Base-by-base conservation (phyloP, 352 stramenopile species). In the Thalassiosira ordinaria region DNA sequence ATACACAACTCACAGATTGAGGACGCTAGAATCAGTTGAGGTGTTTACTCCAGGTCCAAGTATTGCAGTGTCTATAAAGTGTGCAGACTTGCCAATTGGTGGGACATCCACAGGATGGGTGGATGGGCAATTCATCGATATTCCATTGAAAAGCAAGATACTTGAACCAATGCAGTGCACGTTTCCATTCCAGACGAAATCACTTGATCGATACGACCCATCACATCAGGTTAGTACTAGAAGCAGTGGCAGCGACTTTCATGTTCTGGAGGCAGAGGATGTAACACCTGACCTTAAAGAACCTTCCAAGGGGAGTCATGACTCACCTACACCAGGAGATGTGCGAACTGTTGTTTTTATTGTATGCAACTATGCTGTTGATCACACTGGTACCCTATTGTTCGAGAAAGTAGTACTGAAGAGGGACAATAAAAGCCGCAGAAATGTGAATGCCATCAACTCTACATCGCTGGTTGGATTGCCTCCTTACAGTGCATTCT, bases 311-410 rank as follows among this genome's bases (percentile, higher is more conserved):
- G 63, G 39, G 5, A 61, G 31, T 14, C 57, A 11, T 29, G n/a
- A 24, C 26, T 20, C 35, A 9, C 37, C 44, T 46, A 47, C 44
- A 27, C 31, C 62, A 63, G 37, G 33, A 63, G 49, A 24, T 47
- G 47, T 70, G 1, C 39, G 80, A 39, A 86, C 73, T 27, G 81
- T 93, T 61, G 81, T 88, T 37, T 62, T 92, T 6, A 89, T 90
- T 44, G 86, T 92, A 22, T 86, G 75, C 47, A 92, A 91, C 52
- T 93, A 91, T 77, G 82, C 76, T 27, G 74, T 95, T 49, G 91
- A 95, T 78, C 91, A 95, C 66, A 94, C 89, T 27, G 89, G 91
- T 8, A 83, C 83, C 60, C 56, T 93, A 33, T 68, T 95, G 14
- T 93, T 95, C 78, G 86, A 92, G 72, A 80, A 92, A 76, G 85